Conservation (phyloP, 306 rosid species). For the Medicago ruthenica region DNA sequence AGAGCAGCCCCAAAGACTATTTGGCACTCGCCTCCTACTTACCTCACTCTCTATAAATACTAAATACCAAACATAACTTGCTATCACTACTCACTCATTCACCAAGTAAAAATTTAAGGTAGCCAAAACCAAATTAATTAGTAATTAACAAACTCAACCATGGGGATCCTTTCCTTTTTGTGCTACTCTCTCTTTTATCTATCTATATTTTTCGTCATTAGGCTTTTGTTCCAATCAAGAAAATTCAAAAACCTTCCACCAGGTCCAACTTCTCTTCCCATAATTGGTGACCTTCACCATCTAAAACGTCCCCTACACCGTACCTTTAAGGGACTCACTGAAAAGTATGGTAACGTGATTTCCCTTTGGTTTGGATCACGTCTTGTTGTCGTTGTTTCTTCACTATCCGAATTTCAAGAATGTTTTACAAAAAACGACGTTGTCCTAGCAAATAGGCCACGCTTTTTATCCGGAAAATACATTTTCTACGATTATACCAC, state of each 20-base stretch:
- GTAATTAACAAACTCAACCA: not conserved
- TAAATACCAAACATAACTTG: not conserved
- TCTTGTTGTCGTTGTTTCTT: conserved; percentile 51
- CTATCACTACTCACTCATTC: not conserved
- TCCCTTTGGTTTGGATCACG: conserved; percentile 43
- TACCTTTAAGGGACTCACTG: conserved; percentile 35
- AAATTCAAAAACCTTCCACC: conserved; percentile 54
- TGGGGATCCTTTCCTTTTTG: not conserved
- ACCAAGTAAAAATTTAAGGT: not conserved
- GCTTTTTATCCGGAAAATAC: conserved; percentile 47
- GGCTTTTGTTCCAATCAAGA: conserved; percentile 15
- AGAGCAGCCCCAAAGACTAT: not conserved
- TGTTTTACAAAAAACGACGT: conserved; percentile 66
- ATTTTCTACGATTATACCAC: conserved; percentile 58
- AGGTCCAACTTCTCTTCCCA: conserved; percentile 53
- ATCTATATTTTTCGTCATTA: not conserved
- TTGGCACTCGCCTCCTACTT: not conserved
- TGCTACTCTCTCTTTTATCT: not conserved
- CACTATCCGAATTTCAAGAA: conserved; percentile 45
- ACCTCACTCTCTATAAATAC: not conserved
- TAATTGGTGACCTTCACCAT: conserved; percentile 66
- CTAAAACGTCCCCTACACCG: conserved; percentile 52
- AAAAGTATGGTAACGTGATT: conserved; percentile 45
- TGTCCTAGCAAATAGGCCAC: conserved; percentile 58
- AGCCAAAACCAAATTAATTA: not conserved